Evolutionary conservation across 2,329 filamentous ascomycete species (phyloP).

Genomic region (Alternaria brassicae): DNA sequence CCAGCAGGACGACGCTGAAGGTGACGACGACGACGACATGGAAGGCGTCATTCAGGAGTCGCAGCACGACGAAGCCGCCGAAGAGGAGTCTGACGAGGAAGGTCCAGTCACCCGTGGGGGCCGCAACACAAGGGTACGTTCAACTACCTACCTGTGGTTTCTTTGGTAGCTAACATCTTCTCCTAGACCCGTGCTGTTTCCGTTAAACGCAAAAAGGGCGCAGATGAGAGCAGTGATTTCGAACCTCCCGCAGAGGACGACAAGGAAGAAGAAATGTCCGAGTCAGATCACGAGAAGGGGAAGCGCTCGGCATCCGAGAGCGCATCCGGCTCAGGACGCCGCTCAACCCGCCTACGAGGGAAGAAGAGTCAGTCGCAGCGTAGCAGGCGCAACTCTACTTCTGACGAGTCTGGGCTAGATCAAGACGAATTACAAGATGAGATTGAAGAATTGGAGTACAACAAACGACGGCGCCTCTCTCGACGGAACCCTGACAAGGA

Average conservation of each 20-base stretch:
- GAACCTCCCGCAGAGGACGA: conserved; percentile 66
- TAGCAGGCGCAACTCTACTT: conserved; percentile 57
- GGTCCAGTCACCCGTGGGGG: conserved; percentile 60
- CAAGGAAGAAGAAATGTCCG: conserved; percentile 62
- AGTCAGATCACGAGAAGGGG: conserved; percentile 57
- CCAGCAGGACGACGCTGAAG: conserved; percentile 41
- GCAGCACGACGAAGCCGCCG: conserved; percentile 45
- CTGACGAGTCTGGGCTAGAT: conserved; percentile 57
- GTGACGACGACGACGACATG: conserved; percentile 39
- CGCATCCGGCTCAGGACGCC: conserved; percentile 54
- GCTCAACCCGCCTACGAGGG: conserved; percentile 60
- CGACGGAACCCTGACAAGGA: conserved; percentile 50
- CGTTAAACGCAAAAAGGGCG: conserved; percentile 49
- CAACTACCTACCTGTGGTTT: neutral
- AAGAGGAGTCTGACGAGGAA: conserved; percentile 59
- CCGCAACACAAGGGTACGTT: conserved; percentile 44
- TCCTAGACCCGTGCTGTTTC: conserved; percentile 39
- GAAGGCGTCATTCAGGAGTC: conserved; percentile 53
- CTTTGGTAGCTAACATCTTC: conserved; percentile 24
- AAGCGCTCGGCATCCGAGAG: conserved; percentile 50
- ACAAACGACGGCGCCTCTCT: conserved; percentile 50
- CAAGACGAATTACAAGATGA: conserved; percentile 43
- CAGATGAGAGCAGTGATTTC: conserved; percentile 68
- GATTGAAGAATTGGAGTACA: conserved; percentile 64
- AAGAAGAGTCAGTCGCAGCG: conserved; percentile 53